These are phyloP conservation scores for Bryum argenteum DNA, from an alignment of 225 moss, liverwort and hornwort genomes.

Conservation along the genomic window DNA sequence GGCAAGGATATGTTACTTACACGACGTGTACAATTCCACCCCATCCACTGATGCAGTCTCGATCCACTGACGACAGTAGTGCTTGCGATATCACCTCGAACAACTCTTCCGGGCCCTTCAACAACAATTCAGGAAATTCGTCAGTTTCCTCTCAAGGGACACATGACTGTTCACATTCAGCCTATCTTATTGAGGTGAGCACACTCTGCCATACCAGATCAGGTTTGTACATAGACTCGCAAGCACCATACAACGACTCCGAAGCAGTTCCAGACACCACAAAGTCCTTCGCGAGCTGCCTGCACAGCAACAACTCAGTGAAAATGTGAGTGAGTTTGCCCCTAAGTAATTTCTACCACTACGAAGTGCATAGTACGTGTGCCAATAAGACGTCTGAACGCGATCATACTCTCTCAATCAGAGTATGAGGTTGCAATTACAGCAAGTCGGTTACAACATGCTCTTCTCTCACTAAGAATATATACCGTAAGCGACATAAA, in stretches of 20 bases:
- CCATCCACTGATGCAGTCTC: constrained; percentile 81
- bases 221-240: constrained; percentile 97
- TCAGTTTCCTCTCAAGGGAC: not conserved
- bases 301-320: constrained; percentile 30
- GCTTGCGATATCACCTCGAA: constrained; percentile 84
- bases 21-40: constrained; percentile 71
- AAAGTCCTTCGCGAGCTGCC: constrained; percentile 85
- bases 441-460: too few species aligned
- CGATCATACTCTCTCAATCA: not conserved
- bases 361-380: not conserved
- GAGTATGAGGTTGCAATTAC: too few species aligned
- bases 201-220: constrained; percentile 61
- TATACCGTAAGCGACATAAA: not conserved
- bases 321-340: constrained; percentile 14
- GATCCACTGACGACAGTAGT: constrained; percentile 66
- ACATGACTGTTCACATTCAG: not conserved
- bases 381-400: not conserved
- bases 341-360: constrained; percentile 4
- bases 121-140: not conserved
- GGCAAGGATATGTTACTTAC: constrained; percentile 42
- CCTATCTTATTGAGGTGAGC: not conserved
- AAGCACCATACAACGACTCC: constrained; percentile 94
- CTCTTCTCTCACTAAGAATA: not conserved
- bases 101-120: constrained; percentile 64
- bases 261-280: constrained; percentile 95